Conservation (phyloP, 2,329 filamentous ascomycete species). For the Apiospora hydei region DNA sequence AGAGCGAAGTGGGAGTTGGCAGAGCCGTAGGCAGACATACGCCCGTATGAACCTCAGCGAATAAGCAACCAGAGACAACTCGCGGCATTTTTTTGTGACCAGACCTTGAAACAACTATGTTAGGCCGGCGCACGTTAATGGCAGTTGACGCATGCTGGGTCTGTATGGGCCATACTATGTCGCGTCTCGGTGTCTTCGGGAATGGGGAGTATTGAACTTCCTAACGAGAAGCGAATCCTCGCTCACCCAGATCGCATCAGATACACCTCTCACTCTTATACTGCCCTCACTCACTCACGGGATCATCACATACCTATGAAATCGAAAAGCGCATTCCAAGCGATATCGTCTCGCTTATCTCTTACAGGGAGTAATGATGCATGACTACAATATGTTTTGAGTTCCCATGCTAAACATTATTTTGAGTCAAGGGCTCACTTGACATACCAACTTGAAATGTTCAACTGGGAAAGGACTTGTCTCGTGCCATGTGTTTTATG, state of each 20-base stretch:
- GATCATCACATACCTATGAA: not conserved
- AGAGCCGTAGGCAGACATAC: not conserved
- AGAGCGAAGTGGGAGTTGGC: not conserved
- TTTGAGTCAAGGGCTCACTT: conserved; percentile 10
- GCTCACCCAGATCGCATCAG: not conserved
- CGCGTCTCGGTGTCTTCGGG: not conserved
- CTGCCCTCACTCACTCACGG: not conserved
- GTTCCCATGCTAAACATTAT: not conserved
- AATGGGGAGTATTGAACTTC: not conserved
- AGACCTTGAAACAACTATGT: conserved; percentile 10
- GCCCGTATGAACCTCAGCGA: not conserved
- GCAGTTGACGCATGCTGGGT: not conserved
- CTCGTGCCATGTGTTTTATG: not conserved
- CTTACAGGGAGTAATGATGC: not conserved
- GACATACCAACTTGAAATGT: not conserved
- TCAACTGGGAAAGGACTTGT: not conserved
- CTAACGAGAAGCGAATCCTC: not conserved
- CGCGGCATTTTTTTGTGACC: not conserved
- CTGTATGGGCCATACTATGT: not conserved
- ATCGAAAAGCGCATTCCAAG: not conserved
- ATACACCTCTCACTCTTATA: no score
- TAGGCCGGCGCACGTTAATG: not conserved
- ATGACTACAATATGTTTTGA: conserved; percentile 12
- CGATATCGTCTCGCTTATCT: not conserved
- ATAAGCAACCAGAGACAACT: not conserved